Conservation (phyloP, 2,329 filamentous ascomycete species). For the Beauveria varroae region DNA sequence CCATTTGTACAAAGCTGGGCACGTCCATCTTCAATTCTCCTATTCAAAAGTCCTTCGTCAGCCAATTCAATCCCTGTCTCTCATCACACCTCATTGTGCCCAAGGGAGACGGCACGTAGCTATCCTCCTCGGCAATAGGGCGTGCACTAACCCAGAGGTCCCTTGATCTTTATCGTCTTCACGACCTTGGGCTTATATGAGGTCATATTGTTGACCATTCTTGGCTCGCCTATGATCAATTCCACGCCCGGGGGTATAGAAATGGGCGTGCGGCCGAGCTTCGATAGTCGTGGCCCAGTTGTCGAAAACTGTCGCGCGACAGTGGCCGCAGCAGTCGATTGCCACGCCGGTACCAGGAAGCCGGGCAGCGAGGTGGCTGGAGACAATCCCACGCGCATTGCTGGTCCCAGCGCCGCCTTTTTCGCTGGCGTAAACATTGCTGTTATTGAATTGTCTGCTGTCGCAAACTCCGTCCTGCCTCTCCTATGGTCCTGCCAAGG, state of each 20-base stretch:
- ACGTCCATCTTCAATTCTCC: constrained; percentile 70
- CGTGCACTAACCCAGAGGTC: constrained; percentile 62
- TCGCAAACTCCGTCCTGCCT: constrained; percentile 1
- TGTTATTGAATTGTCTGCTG: constrained; percentile 22
- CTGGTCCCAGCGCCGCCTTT: constrained; percentile 52
- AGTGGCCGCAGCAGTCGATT: constrained; percentile 22
- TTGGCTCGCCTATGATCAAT: constrained; percentile 60
- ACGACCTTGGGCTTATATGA: constrained; percentile 55
- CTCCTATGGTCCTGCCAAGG: constrained; percentile 1
- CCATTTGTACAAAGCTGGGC: constrained; percentile 69
- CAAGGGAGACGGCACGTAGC: neutral
- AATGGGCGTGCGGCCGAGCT: constrained; percentile 77
- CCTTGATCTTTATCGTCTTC: constrained; percentile 66
- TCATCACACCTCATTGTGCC: neutral
- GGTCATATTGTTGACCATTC: constrained; percentile 44
- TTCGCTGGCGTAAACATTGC: constrained; percentile 59
- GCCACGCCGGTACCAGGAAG: constrained; percentile 69
- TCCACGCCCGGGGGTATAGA: constrained; percentile 79
- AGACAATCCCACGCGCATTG: constrained; percentile 35
- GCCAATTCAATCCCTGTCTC: constrained; percentile 4
- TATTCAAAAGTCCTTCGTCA: constrained; percentile 25
- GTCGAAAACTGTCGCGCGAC: constrained; percentile 55
- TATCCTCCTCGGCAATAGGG: neutral
- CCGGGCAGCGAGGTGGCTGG: constrained; percentile 52
- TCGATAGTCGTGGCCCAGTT: constrained; percentile 59